A percentile compares a stretch with the other conserved stretches of the same genome.
Conservation (phyloP, 2,329 filamentous ascomycete genomes). For the Hymenoscyphus linearis region DNA sequence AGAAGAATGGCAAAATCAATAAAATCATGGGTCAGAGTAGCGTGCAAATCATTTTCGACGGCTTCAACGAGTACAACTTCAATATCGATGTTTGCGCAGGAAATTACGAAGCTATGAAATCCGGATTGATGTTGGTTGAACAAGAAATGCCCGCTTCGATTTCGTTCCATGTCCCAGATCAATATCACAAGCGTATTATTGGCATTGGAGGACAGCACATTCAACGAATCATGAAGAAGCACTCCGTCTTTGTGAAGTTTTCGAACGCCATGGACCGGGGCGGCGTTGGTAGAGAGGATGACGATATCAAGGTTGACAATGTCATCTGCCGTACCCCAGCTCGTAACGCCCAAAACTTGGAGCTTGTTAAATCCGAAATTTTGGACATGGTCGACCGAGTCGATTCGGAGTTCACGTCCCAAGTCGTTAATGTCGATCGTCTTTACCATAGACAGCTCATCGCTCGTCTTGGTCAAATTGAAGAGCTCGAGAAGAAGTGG, state of each 20-base stretch:
- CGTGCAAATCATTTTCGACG: conserved; percentile 98
- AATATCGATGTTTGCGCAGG: conserved; percentile 95
- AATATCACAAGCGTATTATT: conserved; percentile 99
- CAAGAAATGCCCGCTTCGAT: conserved; percentile 99
- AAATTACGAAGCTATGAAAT: conserved; percentile 90
- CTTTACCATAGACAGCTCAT: conserved; percentile 94
- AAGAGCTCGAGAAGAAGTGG: conserved; percentile 97
- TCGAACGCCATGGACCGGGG: conserved; percentile 97
- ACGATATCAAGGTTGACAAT: conserved; percentile 98
- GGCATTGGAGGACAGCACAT: conserved; percentile 98
- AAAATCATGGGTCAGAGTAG: conserved; percentile 99
- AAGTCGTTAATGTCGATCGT: conserved; percentile 88
- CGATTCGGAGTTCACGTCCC: conserved; percentile 93
- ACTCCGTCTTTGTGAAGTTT: conserved; percentile 99
- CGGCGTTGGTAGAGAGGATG: conserved; percentile 88
- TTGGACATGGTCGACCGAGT: conserved; percentile 90
- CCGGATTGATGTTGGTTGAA: conserved; percentile 86
- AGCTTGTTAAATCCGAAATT: conserved; percentile 97
- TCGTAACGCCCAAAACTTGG: conserved; percentile 91
- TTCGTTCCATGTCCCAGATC: conserved; percentile 97
- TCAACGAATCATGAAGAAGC: conserved; percentile 99
- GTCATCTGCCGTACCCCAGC: conserved; percentile 97
- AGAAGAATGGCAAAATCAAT: conserved; percentile 99
- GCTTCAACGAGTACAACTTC: conserved; percentile 99
- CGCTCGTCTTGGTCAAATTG: conserved; percentile 79